Evolutionary conservation across 106 monocot species (phyloP).

Genomic region (Dendrobium catenatum): DNA sequence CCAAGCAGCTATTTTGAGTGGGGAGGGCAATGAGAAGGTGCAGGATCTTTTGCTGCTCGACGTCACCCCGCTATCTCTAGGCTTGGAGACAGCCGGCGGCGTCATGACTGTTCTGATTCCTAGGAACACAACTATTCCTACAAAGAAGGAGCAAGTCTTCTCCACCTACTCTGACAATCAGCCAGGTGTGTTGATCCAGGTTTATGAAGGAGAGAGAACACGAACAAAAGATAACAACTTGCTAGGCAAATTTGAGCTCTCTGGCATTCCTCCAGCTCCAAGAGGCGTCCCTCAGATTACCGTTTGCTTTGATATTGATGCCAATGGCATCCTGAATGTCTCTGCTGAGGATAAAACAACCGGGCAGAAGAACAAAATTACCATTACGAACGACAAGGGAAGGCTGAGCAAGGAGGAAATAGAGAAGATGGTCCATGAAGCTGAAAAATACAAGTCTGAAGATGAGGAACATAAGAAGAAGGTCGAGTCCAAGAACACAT

Average conservation of each 20-base stretch:
- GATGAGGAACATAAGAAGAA: slow-evolving; percentile 53
- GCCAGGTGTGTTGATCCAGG: slow-evolving; percentile 28
- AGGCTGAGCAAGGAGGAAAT: slow-evolving; percentile 40
- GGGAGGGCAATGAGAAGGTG: slow-evolving; percentile 33
- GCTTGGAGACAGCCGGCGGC: slow-evolving; percentile 27
- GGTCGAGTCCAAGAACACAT: slow-evolving; percentile 44
- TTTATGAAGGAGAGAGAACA: slow-evolving; percentile 25
- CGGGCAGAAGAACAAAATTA: slow-evolving; percentile 43
- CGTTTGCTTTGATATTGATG: slow-evolving; percentile 50
- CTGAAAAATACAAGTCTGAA: slow-evolving; percentile 42
- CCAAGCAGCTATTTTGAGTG: slow-evolving; percentile 30
- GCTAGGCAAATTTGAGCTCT: slow-evolving; percentile 38
- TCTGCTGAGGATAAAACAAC: slow-evolving; percentile 46
- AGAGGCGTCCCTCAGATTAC: slow-evolving; percentile 36
- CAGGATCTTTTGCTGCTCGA: slow-evolving; percentile 26
- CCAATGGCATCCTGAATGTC: slow-evolving; percentile 51
- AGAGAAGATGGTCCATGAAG: slow-evolving; percentile 47
- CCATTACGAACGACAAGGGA: slow-evolving; percentile 43
- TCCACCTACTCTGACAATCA: slow-evolving; percentile 36
- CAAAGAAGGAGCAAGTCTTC: slow-evolving; percentile 37
- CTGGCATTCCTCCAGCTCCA: slow-evolving; percentile 29
- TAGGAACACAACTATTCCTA: slow-evolving; percentile 29
- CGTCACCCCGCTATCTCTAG: slow-evolving; percentile 23
- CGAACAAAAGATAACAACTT: slow-evolving; percentile 30
- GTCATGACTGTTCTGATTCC: slow-evolving; percentile 34